A percentile compares a stretch with the other conserved stretches of the same genome.
Conservation (phyloP, 73 alveolate species). For the Strombidium stylifer region DNA sequence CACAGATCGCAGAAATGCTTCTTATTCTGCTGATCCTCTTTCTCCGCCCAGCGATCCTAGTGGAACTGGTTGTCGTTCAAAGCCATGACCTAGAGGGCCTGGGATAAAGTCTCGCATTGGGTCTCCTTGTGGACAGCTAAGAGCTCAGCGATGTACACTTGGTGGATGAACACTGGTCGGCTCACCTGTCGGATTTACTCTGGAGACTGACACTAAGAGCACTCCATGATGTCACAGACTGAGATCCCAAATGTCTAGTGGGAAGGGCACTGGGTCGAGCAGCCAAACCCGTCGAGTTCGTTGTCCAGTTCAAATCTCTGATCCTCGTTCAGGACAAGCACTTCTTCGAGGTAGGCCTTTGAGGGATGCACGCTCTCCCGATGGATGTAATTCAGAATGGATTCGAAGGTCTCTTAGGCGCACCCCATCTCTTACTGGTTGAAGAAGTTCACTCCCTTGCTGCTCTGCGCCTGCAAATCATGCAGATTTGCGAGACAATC, state of each 20-base stretch:
- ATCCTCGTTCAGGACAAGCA: too few relatives aligned
- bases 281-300: conserved; percentile 33
- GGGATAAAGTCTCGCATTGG: too few relatives aligned
- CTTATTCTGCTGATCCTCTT: too few relatives aligned
- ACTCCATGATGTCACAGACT: conserved; percentile 36
- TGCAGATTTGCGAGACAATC: conserved; percentile 12
- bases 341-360: conserved; percentile 48
- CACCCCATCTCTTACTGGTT: conserved; percentile 44
- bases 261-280: conserved; percentile 52
- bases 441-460: too few relatives aligned
- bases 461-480: conserved; percentile 2
- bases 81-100: too few relatives aligned
- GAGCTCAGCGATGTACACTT: too few relatives aligned
- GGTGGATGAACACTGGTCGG: too few relatives aligned
- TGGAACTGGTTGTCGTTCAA: too few relatives aligned
- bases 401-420: conserved; percentile 60
- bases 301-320: conserved; percentile 9
- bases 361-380: conserved; percentile 48
- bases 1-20: conserved; percentile 29
- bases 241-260: conserved; percentile 59
- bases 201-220: too few relatives aligned
- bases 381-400: conserved; percentile 49
- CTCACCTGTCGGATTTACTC: too few relatives aligned
- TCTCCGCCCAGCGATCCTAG: too few relatives aligned
- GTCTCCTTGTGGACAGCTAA: too few relatives aligned